Percentiles rank a stretch among this genome's conserved stretches.
These are phyloP conservation scores for Raffaelea deltoideospora DNA, from an alignment of 2,329 filamentous ascomycete species.

Conservation along the genomic window DNA sequence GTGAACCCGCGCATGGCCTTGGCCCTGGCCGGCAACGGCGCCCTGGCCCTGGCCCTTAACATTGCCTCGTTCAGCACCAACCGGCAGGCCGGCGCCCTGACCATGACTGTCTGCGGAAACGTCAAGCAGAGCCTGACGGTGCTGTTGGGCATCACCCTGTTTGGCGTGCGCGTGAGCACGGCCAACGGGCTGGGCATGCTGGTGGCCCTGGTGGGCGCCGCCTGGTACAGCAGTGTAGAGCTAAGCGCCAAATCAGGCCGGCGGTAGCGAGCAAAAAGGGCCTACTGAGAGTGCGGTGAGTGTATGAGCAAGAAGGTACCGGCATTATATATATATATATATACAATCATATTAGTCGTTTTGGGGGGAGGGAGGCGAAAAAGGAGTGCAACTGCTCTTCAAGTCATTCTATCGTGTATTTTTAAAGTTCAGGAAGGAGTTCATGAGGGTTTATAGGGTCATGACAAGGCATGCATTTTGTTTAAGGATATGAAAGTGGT, in stretches of 20 bases:
- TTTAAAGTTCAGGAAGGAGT: too few species aligned
- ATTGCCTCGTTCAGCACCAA: constrained; percentile 43
- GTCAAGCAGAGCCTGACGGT: constrained; percentile 43
- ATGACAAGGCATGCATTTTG: too few species aligned
- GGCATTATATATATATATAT: too few species aligned
- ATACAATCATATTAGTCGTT: too few species aligned
- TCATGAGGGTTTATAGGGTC: too few species aligned
- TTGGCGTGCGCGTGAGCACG: constrained; percentile 32
- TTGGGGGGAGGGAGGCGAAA: too few species aligned
- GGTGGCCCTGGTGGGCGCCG: constrained; percentile 38
- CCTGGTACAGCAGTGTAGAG: constrained; percentile 42
- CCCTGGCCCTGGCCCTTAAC: constrained; percentile 39
- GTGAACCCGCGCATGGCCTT: constrained; percentile 17
- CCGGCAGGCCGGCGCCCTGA: constrained; percentile 40
- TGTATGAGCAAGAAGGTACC: too few species aligned
- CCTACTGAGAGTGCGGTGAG: too few species aligned
- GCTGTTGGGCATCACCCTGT: constrained; percentile 35
- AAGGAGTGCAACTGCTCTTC: too few species aligned
- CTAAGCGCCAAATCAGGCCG: constrained; percentile 14
- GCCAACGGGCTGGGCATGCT: constrained; percentile 41
- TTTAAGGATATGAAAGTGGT: too few species aligned
- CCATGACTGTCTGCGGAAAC: constrained; percentile 45
- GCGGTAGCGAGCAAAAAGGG: too few species aligned
- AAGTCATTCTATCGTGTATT: too few species aligned
- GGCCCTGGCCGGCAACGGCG: constrained; percentile 33